These are phyloP conservation scores for Boletus subparvulus DNA, from an alignment of 768 basidiomycete species.

Conservation along the genomic window DNA sequence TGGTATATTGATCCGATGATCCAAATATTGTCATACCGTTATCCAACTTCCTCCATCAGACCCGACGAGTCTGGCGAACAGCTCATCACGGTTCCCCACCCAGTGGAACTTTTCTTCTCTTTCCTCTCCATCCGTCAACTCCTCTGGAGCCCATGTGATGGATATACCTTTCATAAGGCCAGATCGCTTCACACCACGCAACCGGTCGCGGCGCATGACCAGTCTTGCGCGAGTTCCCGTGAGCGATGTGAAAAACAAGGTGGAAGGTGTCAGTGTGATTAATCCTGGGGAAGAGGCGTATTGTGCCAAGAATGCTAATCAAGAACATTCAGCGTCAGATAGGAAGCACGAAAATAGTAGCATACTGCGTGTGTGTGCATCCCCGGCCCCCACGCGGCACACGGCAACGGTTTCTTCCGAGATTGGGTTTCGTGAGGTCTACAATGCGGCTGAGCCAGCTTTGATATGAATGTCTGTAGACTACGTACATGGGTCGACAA, in stretches of 20 bases:
- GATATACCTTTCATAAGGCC: conserved; percentile 53
- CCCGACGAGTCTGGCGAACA: conserved; percentile 64
- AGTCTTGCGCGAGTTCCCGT: conserved; percentile 45
- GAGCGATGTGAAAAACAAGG: conserved; percentile 56
- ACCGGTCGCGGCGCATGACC: conserved; percentile 42
- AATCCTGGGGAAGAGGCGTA: conserved; percentile 54
- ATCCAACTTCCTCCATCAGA: conserved; percentile 50
- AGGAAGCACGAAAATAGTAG: neutral
- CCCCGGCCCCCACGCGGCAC: conserved; percentile 11
- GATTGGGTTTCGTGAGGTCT: conserved; percentile 10
- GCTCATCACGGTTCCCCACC: conserved; percentile 61
- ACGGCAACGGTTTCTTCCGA: neutral
- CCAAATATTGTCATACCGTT: conserved; percentile 35
- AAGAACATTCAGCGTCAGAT: neutral
- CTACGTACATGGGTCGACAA: conserved; percentile 37
- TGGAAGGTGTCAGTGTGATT: conserved; percentile 52
- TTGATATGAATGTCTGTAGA: conserved; percentile 12
- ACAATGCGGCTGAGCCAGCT: neutral
- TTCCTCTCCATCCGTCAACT: conserved; percentile 31
- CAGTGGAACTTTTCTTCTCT: conserved; percentile 57
- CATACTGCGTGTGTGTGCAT: conserved; percentile 40
- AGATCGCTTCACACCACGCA: conserved; percentile 59
- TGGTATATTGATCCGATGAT: conserved; percentile 7
- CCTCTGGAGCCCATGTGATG: conserved; percentile 42
- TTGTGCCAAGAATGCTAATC: conserved; percentile 60